phyloP scores from a whole-genome alignment of 139 green algal species.

The Picocystis salinarum region DNA sequence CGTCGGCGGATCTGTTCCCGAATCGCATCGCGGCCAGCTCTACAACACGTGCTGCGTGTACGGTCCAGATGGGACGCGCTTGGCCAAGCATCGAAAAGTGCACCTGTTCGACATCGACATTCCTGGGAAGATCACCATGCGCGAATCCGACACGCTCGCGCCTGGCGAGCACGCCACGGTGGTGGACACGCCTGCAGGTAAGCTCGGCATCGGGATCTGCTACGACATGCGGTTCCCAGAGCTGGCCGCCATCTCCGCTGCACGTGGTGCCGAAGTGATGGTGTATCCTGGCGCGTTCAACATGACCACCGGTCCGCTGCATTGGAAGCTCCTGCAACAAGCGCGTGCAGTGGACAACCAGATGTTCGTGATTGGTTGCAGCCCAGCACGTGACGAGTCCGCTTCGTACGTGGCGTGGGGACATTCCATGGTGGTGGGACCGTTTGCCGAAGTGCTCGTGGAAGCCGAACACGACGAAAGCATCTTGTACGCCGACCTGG shows the following conservation, averaged over 20 bases:
- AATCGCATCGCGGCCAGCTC: conserved; percentile 46
- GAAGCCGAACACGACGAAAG: conserved; percentile 10
- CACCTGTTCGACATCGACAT: conserved; percentile 99
- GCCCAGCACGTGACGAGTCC: conserved; percentile 46
- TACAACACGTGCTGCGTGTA: conserved; percentile 98
- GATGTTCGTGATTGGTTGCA: conserved; percentile 78
- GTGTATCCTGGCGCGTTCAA: conserved; percentile 86
- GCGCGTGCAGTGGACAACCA: conserved; percentile 86
- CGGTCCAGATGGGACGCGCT: conserved; percentile 38
- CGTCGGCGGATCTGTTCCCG: conserved; percentile 68
- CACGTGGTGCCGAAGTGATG: conserved; percentile 54
- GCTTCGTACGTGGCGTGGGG: conserved; percentile 19
- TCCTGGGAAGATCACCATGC: conserved; percentile 91
- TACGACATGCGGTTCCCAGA: conserved; percentile 97
- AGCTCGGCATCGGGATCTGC: conserved; percentile 85
- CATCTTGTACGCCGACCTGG: conserved; percentile 39
- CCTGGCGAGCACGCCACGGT: conserved; percentile 42
- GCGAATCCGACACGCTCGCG: conserved; percentile 75
- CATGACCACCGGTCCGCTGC: conserved; percentile 68
- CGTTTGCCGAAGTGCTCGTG: conserved; percentile 5
- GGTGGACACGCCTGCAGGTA: conserved; percentile 48
- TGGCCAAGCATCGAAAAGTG: conserved; percentile 72
- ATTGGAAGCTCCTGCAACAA: conserved; percentile 85
- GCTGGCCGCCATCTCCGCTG: conserved; percentile 64
- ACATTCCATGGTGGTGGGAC: conserved; percentile 20